Base-by-base conservation (phyloP, 495 filamentous ascomycete species). In the Annulohypoxylon stygium region DNA sequence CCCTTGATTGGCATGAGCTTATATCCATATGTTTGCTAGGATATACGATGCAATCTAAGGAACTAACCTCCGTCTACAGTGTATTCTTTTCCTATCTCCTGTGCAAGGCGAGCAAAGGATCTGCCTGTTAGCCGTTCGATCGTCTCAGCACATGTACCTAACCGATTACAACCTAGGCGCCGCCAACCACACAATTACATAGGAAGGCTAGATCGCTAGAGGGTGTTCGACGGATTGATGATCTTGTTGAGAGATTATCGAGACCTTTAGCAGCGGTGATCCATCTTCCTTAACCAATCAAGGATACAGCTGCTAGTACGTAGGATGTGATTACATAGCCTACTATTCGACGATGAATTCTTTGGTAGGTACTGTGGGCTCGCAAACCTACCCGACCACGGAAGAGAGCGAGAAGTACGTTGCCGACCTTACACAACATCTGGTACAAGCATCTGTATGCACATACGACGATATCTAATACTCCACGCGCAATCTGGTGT, bases 361-460 rank as follows among this genome's bases (percentile, higher is more conserved):
- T 66, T 10, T 65, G 26, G 30, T 54, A 59, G 33, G 25, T 61
- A 61, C n/a, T 14, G 51, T 36, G 16, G 67, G 45, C 16, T 59
- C 45, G 33, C 45, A 36, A 48, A 57, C 10, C 25, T 18, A 61
- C 67, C 51, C 47, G 66, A 59, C 51, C 26, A 60, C 58, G 61
- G 48, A 62, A 57, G 48, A 70, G 57, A 66, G 62, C 45, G 66
- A 69, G 48, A 66, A 74, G 62, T 53, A 41, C 61, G 62, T 70
- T 74, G 62, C 67, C 67, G 58, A 64, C 67, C 71, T 70, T 26
- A 59, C 71, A 74, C 71, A 41, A 20, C 72, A 63, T 67, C 63
- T 65, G 2, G 53, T 30, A 14, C 67, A 41, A 67, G 59, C 50
- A 70, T 65, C 58, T 66, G 36, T 60, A 47, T 61, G 58, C 63